Percentiles rank a stretch among this genome's conserved stretches.
Evolutionary conservation across 2,329 filamentous ascomycete species (phyloP).

Genomic region (Fusarium multiceps): DNA sequence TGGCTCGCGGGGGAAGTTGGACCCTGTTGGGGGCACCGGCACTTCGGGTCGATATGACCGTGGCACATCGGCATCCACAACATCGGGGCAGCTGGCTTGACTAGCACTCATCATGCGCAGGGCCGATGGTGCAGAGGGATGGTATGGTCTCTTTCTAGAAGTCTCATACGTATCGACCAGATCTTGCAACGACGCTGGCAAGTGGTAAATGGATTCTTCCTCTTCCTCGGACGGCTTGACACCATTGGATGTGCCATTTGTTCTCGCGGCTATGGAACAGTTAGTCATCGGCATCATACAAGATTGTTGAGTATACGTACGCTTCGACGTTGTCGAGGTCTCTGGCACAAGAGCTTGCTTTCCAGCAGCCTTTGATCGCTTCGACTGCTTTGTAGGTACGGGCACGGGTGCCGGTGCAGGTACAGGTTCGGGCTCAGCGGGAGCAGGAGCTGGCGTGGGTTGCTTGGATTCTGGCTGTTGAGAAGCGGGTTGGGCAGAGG

Average conservation of each 20-base stretch:
- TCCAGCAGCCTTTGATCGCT: conserved; percentile 57
- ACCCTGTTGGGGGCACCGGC: conserved; percentile 77
- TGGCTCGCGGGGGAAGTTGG: conserved; percentile 94
- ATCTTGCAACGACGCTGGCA: conserved; percentile 89
- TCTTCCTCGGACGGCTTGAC: conserved; percentile 60
- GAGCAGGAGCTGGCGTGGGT: conserved; percentile 45
- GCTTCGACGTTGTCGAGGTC: conserved; percentile 57
- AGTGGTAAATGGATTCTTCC: conserved; percentile 90
- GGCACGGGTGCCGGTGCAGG: conserved; percentile 42
- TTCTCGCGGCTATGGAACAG: conserved; percentile 52
- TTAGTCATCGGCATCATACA: conserved; percentile 14
- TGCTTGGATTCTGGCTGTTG: conserved; percentile 52
- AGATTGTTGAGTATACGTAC: conserved; percentile 47
- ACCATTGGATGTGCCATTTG: conserved; percentile 66
- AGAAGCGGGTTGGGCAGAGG: conserved; percentile 59
- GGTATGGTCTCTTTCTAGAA: conserved; percentile 75
- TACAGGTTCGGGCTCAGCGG: conserved; percentile 39
- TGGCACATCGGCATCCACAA: conserved; percentile 82
- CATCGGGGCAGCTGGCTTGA: conserved; percentile 77
- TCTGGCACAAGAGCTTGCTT: conserved; percentile 59
- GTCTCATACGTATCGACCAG: conserved; percentile 90
- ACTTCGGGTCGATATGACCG: conserved; percentile 86
- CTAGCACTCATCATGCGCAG: conserved; percentile 81
- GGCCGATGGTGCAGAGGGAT: conserved; percentile 72
- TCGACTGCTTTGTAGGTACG: conserved; percentile 49